Percentiles rank a stretch among this genome's conserved stretches.
Evolutionary conservation across 805 yeast species (phyloP).

Genomic region (Lipomyces sp.): DNA sequence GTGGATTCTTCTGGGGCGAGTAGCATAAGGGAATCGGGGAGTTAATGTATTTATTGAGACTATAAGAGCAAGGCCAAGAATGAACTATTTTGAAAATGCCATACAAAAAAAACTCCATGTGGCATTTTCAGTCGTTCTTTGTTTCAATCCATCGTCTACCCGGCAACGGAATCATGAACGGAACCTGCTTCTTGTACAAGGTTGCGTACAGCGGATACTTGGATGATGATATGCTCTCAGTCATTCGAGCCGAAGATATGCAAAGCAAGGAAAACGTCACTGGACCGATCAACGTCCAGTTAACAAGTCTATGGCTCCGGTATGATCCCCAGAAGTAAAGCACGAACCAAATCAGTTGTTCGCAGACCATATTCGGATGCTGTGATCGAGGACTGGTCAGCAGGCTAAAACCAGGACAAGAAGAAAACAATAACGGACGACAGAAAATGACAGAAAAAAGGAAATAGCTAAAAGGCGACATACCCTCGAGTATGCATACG

Average conservation of each 20-base stretch:
- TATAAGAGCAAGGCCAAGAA: no score
- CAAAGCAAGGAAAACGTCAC: slow-evolving; percentile 3
- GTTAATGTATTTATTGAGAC: no score
- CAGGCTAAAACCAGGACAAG: no score
- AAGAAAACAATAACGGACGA: not conserved
- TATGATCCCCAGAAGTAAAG: slow-evolving; percentile 15
- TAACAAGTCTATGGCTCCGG: slow-evolving; percentile 1
- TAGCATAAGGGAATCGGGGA: no score
- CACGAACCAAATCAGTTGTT: slow-evolving; percentile 19
- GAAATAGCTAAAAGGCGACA: not conserved
- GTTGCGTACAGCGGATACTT: slow-evolving; percentile 12
- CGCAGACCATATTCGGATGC: slow-evolving; percentile 35
- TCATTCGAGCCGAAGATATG: slow-evolving; percentile 3
- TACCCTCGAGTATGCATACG: slow-evolving; percentile 19
- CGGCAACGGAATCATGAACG: slow-evolving; percentile 8
- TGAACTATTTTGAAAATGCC: no score
- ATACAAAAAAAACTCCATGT: no score
- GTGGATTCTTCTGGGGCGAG: no score
- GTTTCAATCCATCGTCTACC: slow-evolving; percentile 2
- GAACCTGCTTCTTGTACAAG: slow-evolving; percentile 8
- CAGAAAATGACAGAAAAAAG: not conserved
- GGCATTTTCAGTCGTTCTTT: no score
- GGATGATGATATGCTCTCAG: slow-evolving; percentile 12
- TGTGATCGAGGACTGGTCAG: no score
- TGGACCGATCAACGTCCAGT: slow-evolving; percentile 19